Percentiles rank a stretch among this genome's conserved stretches.
Evolutionary conservation across 2,329 filamentous ascomycete genomes (phyloP).

Genomic region (Phialophora tarda): DNA sequence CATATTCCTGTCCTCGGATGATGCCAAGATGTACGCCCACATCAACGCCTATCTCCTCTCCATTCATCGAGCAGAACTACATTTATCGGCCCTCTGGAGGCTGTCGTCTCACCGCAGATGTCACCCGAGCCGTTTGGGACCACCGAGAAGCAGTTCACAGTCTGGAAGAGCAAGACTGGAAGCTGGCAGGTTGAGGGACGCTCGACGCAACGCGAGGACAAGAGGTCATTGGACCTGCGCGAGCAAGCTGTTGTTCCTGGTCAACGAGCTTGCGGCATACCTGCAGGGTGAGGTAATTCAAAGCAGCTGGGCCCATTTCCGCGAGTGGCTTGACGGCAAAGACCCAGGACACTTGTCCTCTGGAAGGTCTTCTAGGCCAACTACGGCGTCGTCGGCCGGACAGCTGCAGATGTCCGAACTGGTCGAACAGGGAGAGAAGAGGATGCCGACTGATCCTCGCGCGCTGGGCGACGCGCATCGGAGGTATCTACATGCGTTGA

Average conservation of each 20-base stretch:
- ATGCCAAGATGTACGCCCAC: slow-evolving; percentile 79
- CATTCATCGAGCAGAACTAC: slow-evolving; percentile 82
- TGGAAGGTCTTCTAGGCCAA: slow-evolving; percentile 46
- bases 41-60: slow-evolving; percentile 87
- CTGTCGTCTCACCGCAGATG: slow-evolving; percentile 77
- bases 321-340: slow-evolving; percentile 70
- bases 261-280: slow-evolving; percentile 85
- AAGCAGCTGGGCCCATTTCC: slow-evolving; percentile 79
- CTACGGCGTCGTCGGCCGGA: slow-evolving; percentile 42
- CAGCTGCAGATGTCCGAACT: slow-evolving; percentile 21
- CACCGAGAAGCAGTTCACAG: slow-evolving; percentile 66
- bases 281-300: slow-evolving; percentile 88
- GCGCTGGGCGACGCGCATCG: slow-evolving; percentile 80
- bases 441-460: slow-evolving; percentile 69
- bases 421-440: neutral
- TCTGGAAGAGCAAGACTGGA: slow-evolving; percentile 66
- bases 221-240: slow-evolving; percentile 88
- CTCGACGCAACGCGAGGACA: slow-evolving; percentile 68
- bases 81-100: slow-evolving; percentile 85
- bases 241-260: slow-evolving; percentile 83
- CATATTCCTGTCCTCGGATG: slow-evolving; percentile 77
- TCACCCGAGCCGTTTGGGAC: slow-evolving; percentile 72
- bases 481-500: slow-evolving; percentile 72
- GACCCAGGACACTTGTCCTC: slow-evolving; percentile 40
- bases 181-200: slow-evolving; percentile 68